Evolutionary conservation across 805 yeast species (phyloP).

Genomic region (Candida corydali): DNA sequence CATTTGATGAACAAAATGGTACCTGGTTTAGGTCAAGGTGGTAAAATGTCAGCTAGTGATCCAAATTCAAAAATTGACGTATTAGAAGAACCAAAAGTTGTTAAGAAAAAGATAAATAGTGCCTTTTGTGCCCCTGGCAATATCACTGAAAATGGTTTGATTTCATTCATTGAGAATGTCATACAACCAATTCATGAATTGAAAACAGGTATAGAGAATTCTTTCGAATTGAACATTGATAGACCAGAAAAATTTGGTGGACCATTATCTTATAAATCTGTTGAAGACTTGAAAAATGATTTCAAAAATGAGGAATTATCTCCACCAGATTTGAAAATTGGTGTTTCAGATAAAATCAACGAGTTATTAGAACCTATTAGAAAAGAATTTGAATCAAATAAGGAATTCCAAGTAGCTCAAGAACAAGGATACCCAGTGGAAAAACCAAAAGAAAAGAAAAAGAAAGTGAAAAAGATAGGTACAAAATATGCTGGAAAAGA

Average conservation of each 20-base stretch:
- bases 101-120: conserved; percentile 83
- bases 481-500: conserved; percentile 76
- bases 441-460: conserved; percentile 56
- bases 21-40: conserved; percentile 95
- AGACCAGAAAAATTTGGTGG: conserved; percentile 99
- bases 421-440: conserved; percentile 82
- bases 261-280: conserved; percentile 64
- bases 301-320: conserved; percentile 71
- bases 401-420: conserved; percentile 73
- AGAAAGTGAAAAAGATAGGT: conserved; percentile 84
- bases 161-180: conserved; percentile 82
- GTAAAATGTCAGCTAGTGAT: conserved; percentile 98
- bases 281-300: conserved; percentile 68
- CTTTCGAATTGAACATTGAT: conserved; percentile 66
- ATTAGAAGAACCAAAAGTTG: conserved; percentile 81
- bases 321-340: conserved; percentile 91
- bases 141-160: conserved; percentile 84
- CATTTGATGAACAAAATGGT: conserved; percentile 99
- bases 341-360: conserved; percentile 84
- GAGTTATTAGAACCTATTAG: conserved; percentile 80
- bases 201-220: conserved; percentile 49
- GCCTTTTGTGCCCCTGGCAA: conserved; percentile 96
- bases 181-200: conserved; percentile 82
- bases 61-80: conserved; percentile 96
- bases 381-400: conserved; percentile 54